Base-by-base conservation (phyloP, 768 basidiomycete species). In the Psilocybe azurescens region DNA sequence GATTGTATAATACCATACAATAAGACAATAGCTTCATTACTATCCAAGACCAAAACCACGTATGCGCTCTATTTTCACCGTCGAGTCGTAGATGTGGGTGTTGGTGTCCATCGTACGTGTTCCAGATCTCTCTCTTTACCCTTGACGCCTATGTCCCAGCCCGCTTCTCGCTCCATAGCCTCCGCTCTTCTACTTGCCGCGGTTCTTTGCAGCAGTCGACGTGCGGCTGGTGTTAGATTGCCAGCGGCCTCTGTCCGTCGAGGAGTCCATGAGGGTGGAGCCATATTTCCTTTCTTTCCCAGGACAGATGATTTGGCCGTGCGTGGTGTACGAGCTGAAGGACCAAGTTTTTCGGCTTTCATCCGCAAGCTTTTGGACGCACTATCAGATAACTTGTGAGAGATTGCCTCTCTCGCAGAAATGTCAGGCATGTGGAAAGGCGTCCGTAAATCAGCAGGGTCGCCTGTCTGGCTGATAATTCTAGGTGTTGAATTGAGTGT, bases 401-500 rank as follows among this genome's bases (percentile, higher is more conserved):
- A 94, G 32, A 99, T 75, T 36, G 81, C 79, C 72, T 99, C 97
- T 44, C 97, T 84, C 29, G 84, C 79, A n/a, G 90, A 85, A 0
- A 91, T 89, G 24, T 86, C 86, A 1, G 89, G 83, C 59, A 99
- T 84, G 39, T 85, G 88, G 77, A 98, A 99, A 3, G 91, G 88
- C 9, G 89, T 89, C 52, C 75, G 88, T 83, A 9, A 82, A 77
- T 67, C 84, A 44, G 56, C 53, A 20, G 51, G 88, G 87, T 65
- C 67, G 18, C 64, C 69, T 16, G 62, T 65, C 44, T 71, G 69
- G 39, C 65, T 65, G 46, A 99, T 84, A 4, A 97, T 83, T 56
- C 97, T 89, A 3, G 97, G 97, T 8, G 97, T 99, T 14, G 93
- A 90, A 65, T 89, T 87, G 24, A 99, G 81, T 11, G 94, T 95